phyloP scores from a whole-genome alignment of 306 rosid genomes.

The Ormosia emarginata region DNA sequence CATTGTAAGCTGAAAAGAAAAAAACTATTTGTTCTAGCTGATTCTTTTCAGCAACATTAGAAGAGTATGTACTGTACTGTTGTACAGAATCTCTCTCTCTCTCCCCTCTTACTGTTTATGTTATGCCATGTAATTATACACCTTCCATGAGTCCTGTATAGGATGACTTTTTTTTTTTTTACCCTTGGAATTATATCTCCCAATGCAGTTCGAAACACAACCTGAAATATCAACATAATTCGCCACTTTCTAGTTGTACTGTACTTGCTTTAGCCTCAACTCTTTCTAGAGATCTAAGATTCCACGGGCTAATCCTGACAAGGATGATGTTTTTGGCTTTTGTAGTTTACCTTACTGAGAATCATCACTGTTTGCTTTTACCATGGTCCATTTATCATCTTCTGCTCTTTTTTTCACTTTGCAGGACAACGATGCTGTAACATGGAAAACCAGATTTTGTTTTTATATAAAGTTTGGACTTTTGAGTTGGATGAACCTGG shows the following conservation, averaged over 20 bases:
- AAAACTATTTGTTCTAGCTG: slow-evolving; percentile 3
- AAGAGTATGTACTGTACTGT: not conserved
- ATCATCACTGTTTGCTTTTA: slow-evolving; percentile 22
- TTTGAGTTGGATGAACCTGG: slow-evolving; percentile 5
- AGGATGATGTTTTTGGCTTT: slow-evolving; percentile 33
- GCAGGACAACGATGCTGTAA: slow-evolving; percentile 14
- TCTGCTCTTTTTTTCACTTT: not conserved
- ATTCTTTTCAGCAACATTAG: slow-evolving; percentile 6
- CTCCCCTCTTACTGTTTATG: slow-evolving; percentile 13
- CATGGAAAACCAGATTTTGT: not conserved
- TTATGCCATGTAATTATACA: not conserved
- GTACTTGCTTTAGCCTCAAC: slow-evolving; percentile 22
- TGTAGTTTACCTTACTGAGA: slow-evolving; percentile 27
- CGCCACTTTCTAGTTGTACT: slow-evolving; percentile 28
- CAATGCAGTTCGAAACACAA: not conserved
- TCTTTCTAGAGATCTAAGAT: slow-evolving; percentile 27
- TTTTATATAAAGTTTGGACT: not conserved
- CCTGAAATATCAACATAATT: slow-evolving; percentile 22
- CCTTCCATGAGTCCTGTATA: not conserved
- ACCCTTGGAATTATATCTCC: slow-evolving; percentile 2
- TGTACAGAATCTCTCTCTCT: slow-evolving; percentile 1
- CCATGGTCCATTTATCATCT: slow-evolving; percentile 28
- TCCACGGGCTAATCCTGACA: slow-evolving; percentile 19
- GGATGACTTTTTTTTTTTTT: not conserved
- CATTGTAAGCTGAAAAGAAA: not conserved